Conservation (phyloP, 495 filamentous ascomycete species). For the Sabuloglossum arenarium region DNA sequence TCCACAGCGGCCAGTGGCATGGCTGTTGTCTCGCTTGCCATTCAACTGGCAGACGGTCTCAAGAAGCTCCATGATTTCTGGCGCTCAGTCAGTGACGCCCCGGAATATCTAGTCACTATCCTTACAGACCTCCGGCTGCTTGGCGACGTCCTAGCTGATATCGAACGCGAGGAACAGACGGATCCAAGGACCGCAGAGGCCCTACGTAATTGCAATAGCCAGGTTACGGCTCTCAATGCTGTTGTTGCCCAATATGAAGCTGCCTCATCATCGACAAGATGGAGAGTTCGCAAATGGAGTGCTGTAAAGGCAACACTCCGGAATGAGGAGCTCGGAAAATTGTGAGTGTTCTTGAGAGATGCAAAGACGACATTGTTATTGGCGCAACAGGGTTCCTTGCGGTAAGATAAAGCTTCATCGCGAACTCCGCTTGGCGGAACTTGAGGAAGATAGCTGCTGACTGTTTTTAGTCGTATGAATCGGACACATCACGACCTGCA, state of each 20-base stretch:
- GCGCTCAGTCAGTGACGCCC: constrained; percentile 17
- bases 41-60: constrained; percentile 13
- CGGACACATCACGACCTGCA: neutral
- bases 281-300: constrained; percentile 8
- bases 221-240: neutral
- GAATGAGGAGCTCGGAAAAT: constrained; percentile 10
- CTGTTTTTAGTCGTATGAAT: neutral
- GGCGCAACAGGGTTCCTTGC: neutral
- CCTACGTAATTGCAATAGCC: constrained; percentile 4
- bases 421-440: no score
- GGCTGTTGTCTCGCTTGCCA: constrained; percentile 12
- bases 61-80: constrained; percentile 17
- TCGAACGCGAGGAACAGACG: constrained; percentile 9
- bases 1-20: constrained; percentile 19
- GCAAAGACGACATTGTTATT: neutral
- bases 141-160: constrained; percentile 10
- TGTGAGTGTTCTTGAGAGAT: neutral
- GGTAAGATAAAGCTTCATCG: constrained; percentile 4
- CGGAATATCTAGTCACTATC: constrained; percentile 13
- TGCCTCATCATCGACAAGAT: constrained; percentile 8
- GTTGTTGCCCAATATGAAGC: neutral
- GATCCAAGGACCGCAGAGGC: constrained; percentile 1
- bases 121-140: constrained; percentile 16
- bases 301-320: constrained; percentile 13
- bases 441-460: no score